phyloP scores from a whole-genome alignment of 2,329 filamentous ascomycete species.

The Aureobasidium sp. region DNA sequence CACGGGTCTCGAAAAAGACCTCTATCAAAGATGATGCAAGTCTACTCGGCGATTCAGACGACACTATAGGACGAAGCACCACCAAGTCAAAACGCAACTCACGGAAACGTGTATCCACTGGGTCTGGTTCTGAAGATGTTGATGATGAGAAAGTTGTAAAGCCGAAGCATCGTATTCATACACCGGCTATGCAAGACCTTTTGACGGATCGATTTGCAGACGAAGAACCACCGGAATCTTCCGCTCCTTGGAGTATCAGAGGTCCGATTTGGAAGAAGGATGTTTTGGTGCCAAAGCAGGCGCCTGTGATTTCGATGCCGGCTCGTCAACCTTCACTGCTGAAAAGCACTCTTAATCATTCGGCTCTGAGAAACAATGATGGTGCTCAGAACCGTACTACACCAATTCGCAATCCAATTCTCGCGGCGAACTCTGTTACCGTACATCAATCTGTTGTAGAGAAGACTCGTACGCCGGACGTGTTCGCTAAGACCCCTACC shows the following conservation, averaged over 20 bases:
- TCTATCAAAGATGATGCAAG: conserved; percentile 13
- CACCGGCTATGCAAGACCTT: conserved; percentile 30
- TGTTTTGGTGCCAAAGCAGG: conserved; percentile 15
- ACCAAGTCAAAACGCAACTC: background rate
- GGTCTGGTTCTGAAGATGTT: background rate
- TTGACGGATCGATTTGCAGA: conserved; percentile 34
- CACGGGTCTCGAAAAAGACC: background rate
- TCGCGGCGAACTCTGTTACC: background rate
- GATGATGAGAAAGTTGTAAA: conserved; percentile 20
- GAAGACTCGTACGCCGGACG: background rate
- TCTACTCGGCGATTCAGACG: conserved; percentile 18
- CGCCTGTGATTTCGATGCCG: background rate
- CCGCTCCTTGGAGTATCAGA: conserved; percentile 35
- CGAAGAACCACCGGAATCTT: conserved; percentile 34
- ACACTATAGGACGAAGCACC: conserved; percentile 1
- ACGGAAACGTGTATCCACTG: background rate
- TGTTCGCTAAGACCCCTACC: background rate
- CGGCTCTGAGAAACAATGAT: background rate
- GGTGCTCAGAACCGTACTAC: background rate
- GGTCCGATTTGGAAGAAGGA: conserved; percentile 41
- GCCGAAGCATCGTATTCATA: conserved; percentile 35
- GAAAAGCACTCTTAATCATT: background rate
- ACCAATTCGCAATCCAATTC: background rate
- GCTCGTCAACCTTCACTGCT: background rate
- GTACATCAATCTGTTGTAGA: background rate